Percentiles rank a stretch among this genome's conserved stretches.
phyloP scores from a whole-genome alignment of 2,329 filamentous ascomycete species.

The Nectriaceae sp. region DNA sequence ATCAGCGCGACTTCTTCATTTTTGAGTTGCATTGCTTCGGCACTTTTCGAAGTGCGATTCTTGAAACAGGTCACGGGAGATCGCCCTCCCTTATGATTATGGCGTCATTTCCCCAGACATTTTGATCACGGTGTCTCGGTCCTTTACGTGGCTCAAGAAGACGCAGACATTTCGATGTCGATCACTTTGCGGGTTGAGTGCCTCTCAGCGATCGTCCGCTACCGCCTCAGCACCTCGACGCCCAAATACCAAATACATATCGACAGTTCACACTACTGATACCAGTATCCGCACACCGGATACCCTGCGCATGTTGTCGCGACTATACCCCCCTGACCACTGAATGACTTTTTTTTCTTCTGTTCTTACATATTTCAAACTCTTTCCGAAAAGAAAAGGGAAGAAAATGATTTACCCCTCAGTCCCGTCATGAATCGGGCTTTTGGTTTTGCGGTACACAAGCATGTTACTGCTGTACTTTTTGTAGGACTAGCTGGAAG shows the following conservation, averaged over 20 bases:
- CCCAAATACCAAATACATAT: neutral
- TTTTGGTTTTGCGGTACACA: conserved; percentile 24
- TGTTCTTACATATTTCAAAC: conserved; percentile 23
- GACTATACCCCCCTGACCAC: conserved; percentile 27
- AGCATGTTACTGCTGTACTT: conserved; percentile 26
- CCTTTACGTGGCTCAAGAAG: conserved; percentile 6
- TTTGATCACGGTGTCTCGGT: conserved; percentile 23
- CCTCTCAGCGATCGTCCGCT: neutral
- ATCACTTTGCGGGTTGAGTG: neutral
- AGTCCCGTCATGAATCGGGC: conserved; percentile 21
- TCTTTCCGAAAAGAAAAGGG: conserved; percentile 12
- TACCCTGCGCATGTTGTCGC: conserved; percentile 30
- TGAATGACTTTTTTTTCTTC: conserved; percentile 21
- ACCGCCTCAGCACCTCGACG: neutral
- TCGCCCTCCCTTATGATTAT: conserved; percentile 15
- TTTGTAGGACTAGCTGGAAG: conserved; percentile 30
- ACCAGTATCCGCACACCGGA: conserved; percentile 26
- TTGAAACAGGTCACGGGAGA: conserved; percentile 25
- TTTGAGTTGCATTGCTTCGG: conserved; percentile 21
- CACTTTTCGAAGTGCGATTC: conserved; percentile 20
- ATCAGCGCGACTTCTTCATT: conserved; percentile 24
- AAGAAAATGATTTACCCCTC: conserved; percentile 20
- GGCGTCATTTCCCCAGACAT: conserved; percentile 24
- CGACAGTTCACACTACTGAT: conserved; percentile 23
- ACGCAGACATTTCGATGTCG: neutral